Conservation (phyloP, 2,329 filamentous ascomycete genomes). For the Diaporthe sp. region DNA sequence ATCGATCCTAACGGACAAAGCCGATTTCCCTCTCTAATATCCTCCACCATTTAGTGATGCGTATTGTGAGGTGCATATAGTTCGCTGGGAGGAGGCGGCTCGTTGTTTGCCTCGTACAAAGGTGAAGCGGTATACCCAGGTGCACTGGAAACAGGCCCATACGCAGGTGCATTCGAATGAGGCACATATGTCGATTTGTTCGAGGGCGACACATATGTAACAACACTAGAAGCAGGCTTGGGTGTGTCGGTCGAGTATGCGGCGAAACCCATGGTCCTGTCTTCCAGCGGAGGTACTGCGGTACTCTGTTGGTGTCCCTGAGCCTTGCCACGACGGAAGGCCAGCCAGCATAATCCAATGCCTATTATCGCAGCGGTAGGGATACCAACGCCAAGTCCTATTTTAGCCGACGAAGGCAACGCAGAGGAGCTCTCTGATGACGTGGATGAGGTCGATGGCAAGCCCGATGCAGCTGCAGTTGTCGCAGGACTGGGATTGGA, state of each 20-base stretch:
- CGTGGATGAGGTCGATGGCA: background rate
- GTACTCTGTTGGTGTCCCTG: background rate
- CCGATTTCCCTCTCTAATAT: background rate
- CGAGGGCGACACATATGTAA: background rate
- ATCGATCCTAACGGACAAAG: background rate
- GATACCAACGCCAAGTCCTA: background rate
- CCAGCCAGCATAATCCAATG: background rate
- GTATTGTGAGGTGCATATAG: background rate
- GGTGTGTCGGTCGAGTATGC: background rate
- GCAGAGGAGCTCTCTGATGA: background rate
- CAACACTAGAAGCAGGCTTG: background rate
- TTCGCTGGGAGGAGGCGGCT: background rate
- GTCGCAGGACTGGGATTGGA: background rate
- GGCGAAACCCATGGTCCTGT: background rate
- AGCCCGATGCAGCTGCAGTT: background rate
- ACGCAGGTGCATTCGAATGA: background rate
- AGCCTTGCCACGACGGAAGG: background rate
- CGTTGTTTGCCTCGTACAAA: slow-evolving; percentile 1
- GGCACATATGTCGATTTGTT: background rate
- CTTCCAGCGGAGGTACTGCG: background rate
- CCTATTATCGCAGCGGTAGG: background rate
- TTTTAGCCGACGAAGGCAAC: background rate
- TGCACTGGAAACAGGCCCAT: background rate
- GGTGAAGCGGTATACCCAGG: background rate
- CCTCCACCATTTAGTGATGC: background rate